Evolutionary conservation across 106 monocot genomes (phyloP).

Genomic region (Dendrobium nobile): DNA sequence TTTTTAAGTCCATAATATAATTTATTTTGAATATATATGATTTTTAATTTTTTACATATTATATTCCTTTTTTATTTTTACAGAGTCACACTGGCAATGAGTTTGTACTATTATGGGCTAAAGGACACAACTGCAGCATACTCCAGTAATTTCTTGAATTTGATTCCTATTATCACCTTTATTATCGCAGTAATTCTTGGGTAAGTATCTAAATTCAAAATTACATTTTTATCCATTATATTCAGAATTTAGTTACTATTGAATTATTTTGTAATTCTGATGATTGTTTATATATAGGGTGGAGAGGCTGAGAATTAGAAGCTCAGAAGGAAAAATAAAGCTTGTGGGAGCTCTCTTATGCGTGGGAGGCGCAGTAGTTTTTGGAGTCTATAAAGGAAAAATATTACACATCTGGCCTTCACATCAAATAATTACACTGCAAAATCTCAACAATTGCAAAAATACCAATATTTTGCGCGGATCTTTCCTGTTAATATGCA

Average conservation of each 20-base stretch:
- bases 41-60: too few species aligned
- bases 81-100: constrained; percentile 34
- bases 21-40: too few species aligned
- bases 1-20: too few species aligned
- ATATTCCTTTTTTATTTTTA: neutral
- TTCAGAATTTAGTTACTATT: neutral
- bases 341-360: constrained; percentile 14
- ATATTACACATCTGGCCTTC: constrained; percentile 37
- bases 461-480: constrained; percentile 21
- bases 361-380: constrained; percentile 34
- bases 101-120: constrained; percentile 61
- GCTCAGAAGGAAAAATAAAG: constrained; percentile 27
- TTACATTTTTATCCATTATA: neutral
- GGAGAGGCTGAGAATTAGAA: constrained; percentile 24
- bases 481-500: constrained; percentile 32
- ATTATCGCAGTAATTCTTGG: constrained; percentile 42
- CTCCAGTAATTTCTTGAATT: constrained; percentile 48
- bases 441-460: neutral
- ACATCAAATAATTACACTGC: too few species aligned
- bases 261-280: neutral
- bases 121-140: constrained; percentile 52
- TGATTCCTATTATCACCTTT: constrained; percentile 56
- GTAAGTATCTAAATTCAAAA: constrained; percentile 10
- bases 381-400: constrained; percentile 51
- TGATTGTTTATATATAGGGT: constrained; percentile 10